Base-by-base conservation (phyloP, 208 protist species). In the Naegleria fowleri region DNA sequence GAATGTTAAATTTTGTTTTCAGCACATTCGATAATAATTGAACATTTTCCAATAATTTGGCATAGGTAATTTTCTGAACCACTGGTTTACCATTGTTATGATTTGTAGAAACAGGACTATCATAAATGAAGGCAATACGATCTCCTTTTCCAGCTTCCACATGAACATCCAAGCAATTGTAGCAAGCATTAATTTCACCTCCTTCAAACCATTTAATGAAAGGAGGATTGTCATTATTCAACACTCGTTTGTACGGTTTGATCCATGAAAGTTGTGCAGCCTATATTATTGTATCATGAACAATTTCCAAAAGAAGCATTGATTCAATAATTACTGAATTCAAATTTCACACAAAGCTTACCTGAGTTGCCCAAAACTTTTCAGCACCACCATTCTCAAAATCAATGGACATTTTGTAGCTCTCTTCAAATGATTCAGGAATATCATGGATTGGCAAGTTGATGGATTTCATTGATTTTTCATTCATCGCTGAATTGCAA, bases 181-280 rank as follows among this genome's bases (percentile, higher is more conserved):
- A 97, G 94, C 96, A 98, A 29, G 94, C 87, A 90, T 95, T 98
- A 40, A 94, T 95, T 90, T 92, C 83, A 38, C 92, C 97, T 11
- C 95, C 96, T 41, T 95, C 93, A 91, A 97, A 98, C 96, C 97
- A 98, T 91, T 94, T 94, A 43, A 91, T 91, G 55, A 94, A 95
- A n/a, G 86, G 41, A 75, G 86, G 84, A 52, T 52, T 39, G 0
- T 88, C 43, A 38, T 58, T 29, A 29, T 39, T 88, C 3, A 88
- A 43, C 16, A 88, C 85, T 58, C 43, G 51, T 29, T 55, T 9
- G 15, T 88, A 88, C 36, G 85, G 85, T 59, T 55, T 52, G 0
- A 88, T 58, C 85, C 85, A 88, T 22, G 16, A 11, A 7, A 88
- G 7, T 5, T 88, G 25, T 19, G 51, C 13, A 39, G 85, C 85